These are phyloP conservation scores for Candida ipomoeae DNA, from an alignment of 805 yeast genomes.

Conservation along the genomic window DNA sequence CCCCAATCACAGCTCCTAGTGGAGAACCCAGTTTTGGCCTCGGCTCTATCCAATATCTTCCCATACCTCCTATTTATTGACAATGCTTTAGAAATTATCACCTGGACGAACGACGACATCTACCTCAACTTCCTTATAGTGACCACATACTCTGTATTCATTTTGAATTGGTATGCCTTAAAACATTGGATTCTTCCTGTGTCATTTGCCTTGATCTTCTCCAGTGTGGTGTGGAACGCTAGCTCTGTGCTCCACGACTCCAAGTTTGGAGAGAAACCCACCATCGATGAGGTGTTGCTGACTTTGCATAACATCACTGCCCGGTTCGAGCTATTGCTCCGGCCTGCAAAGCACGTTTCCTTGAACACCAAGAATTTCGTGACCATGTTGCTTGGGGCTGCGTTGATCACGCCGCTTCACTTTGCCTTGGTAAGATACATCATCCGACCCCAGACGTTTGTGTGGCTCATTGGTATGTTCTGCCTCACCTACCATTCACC, in stretches of 20 bases:
- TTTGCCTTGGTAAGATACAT: constrained; percentile 30
- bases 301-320: constrained; percentile 44
- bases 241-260: constrained; percentile 41
- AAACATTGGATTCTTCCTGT: constrained; percentile 38
- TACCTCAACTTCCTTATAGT: constrained; percentile 43
- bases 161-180: constrained; percentile 40
- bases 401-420: constrained; percentile 43
- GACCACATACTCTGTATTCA: constrained; percentile 34
- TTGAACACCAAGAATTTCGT: constrained; percentile 24
- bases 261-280: constrained; percentile 43
- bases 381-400: constrained; percentile 27
- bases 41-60: constrained; percentile 44
- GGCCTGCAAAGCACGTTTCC: constrained; percentile 34
- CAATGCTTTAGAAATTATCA: constrained; percentile 39
- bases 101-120: constrained; percentile 55
- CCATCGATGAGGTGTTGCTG: constrained; percentile 49
- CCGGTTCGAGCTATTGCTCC: constrained; percentile 38
- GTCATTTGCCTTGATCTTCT: constrained; percentile 30
- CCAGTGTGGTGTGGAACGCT: constrained; percentile 43
- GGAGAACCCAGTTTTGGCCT: constrained; percentile 44
- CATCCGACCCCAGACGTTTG: constrained; percentile 29
- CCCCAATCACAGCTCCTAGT: constrained; percentile 31
- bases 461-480: constrained; percentile 36
- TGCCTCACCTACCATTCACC: constrained; percentile 45
- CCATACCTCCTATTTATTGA: constrained; percentile 47